phyloP scores from a whole-genome alignment of 345 rosid genomes.

The Eucalyptus grandis region DNA sequence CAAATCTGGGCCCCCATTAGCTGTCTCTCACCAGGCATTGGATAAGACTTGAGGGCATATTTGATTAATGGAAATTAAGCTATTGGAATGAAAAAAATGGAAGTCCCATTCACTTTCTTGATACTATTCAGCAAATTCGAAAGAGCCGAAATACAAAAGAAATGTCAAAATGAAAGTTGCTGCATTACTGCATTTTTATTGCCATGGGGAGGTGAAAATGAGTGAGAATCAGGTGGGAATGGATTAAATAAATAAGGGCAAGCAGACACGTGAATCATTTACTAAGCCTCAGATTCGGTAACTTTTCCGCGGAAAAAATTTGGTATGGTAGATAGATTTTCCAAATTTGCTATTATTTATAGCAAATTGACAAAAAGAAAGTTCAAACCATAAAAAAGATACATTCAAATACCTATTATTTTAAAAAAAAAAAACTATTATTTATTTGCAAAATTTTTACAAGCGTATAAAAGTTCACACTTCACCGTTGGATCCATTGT shows the following conservation, averaged over 20 bases:
- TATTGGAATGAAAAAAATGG: neutral
- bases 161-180: neutral
- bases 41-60: neutral
- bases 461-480: neutral
- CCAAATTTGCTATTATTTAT: too few species aligned
- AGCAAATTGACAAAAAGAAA: too few species aligned
- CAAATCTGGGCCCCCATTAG: neutral
- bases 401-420: neutral
- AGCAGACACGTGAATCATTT: neutral
- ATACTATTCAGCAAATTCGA: neutral
- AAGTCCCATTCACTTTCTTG: neutral
- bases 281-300: fast-evolving
- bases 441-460: neutral
- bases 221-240: neutral
- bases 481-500: neutral
- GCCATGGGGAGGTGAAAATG: neutral
- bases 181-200: neutral
- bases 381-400: neutral
- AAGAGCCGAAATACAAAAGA: neutral
- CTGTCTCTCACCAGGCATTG: neutral
- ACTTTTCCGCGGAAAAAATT: too few species aligned
- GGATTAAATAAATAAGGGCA: neutral
- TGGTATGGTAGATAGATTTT: too few species aligned
- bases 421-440: too few species aligned
- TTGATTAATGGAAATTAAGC: neutral